Conservation (phyloP, 805 yeast genomes). For the Nakazawaea sp. region DNA sequence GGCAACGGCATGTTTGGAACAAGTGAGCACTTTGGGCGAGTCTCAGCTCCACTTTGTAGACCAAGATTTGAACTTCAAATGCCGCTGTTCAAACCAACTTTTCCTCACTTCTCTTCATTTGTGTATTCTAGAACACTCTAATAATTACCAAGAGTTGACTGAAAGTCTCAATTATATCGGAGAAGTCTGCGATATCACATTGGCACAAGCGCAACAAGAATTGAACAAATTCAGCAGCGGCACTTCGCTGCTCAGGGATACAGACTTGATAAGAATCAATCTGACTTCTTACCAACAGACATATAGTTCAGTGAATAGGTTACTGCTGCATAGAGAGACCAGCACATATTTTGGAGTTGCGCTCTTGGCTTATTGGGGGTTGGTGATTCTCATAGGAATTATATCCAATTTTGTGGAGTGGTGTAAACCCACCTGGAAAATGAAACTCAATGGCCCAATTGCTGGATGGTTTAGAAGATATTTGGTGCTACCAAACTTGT, state of each 20-base stretch:
- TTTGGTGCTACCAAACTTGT: constrained; percentile 24
- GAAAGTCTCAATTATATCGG: constrained; percentile 24
- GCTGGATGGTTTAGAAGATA: constrained; percentile 24
- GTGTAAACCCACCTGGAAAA: constrained; percentile 25
- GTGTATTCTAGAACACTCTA: constrained; percentile 25
- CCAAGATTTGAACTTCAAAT: constrained; percentile 26
- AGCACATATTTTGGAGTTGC: constrained; percentile 23
- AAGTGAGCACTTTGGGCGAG: constrained; percentile 20
- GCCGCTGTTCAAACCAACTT: constrained; percentile 26
- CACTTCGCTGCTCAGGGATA: too few relatives aligned
- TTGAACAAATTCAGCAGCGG: too few relatives aligned
- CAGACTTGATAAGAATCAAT: too few relatives aligned
- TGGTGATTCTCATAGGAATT: constrained; percentile 19
- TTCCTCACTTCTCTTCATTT: constrained; percentile 28
- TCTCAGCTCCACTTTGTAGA: constrained; percentile 26
- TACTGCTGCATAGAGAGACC: constrained; percentile 21
- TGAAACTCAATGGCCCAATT: constrained; percentile 15
- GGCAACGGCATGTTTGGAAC: constrained; percentile 30
- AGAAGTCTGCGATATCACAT: too few relatives aligned
- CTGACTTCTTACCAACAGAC: too few relatives aligned
- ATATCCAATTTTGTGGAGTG: constrained; percentile 23
- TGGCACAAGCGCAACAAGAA: too few relatives aligned
- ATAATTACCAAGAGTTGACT: constrained; percentile 20
- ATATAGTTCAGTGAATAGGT: constrained; percentile 22
- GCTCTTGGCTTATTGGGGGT: constrained; percentile 26